Conservation (phyloP, 2,329 filamentous ascomycete genomes). For the Pseudogymnoascus sp. region DNA sequence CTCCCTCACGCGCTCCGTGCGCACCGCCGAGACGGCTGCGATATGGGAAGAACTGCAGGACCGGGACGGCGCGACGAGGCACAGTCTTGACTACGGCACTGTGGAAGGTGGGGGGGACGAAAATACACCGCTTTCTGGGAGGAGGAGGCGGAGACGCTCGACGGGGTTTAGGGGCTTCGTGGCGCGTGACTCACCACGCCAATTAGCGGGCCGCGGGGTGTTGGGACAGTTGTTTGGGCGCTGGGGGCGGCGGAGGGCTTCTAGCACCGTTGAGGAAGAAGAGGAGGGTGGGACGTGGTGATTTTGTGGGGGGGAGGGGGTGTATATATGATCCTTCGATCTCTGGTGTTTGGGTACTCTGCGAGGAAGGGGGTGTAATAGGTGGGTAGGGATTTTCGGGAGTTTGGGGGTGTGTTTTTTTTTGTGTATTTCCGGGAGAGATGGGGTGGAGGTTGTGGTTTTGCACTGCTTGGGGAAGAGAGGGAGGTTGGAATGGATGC, state of each 20-base stretch:
- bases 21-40: background rate
- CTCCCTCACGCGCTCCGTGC: constrained; percentile 20
- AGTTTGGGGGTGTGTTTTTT: background rate
- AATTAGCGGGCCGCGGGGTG: too few relatives aligned
- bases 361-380: background rate
- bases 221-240: background rate
- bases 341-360: background rate
- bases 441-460: too few relatives aligned
- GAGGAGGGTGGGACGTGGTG: background rate
- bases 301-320: background rate
- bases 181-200: background rate
- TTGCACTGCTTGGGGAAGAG: too few relatives aligned
- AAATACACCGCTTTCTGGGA: too few relatives aligned
- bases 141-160: background rate
- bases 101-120: background rate
- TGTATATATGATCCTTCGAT: background rate
- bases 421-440: background rate
- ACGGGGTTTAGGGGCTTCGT: background rate
- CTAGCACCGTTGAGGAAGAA: background rate
- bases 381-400: background rate
- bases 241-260: background rate
- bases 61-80: background rate
- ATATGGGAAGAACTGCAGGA: background rate
- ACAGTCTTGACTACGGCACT: background rate
- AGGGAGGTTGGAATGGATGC: background rate